Percentiles rank a stretch among this genome's conserved stretches.
These are phyloP conservation scores for Dioscorea zingiberensis DNA, from an alignment of 106 monocot genomes.

Conservation along the genomic window DNA sequence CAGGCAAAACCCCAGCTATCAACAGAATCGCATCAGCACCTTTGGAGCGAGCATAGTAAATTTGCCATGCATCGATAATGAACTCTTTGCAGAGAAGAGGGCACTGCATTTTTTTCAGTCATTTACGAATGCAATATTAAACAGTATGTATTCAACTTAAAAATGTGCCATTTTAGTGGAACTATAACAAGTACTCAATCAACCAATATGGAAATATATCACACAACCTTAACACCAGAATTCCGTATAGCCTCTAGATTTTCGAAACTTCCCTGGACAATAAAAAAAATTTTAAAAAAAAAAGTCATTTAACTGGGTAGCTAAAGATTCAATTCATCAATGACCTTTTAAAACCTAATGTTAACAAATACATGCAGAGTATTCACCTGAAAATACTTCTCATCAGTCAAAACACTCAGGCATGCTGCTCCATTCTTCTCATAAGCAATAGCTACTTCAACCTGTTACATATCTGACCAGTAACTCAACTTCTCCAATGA, in stretches of 20 bases:
- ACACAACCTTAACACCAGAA: conserved; percentile 70
- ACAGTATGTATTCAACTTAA: no score
- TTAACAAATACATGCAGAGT: background rate
- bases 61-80: conserved; percentile 96
- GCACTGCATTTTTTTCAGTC: conserved; percentile 56
- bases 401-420: conserved; percentile 92
- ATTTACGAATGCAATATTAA: background rate
- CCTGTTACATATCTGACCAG: conserved; percentile 29
- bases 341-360: background rate
- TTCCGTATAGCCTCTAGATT: conserved; percentile 77
- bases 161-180: no score
- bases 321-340: background rate
- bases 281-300: background rate
- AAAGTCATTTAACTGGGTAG: background rate
- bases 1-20: conserved; percentile 92
- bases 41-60: conserved; percentile 88
- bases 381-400: conserved; percentile 92
- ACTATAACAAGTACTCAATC: no score
- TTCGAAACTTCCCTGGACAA: conserved; percentile 76
- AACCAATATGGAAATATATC: background rate
- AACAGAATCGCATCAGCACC: conserved; percentile 94
- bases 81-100: conserved; percentile 99
- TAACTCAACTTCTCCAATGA: background rate
- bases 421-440: conserved; percentile 92
- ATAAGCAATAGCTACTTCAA: conserved; percentile 72